Base-by-base conservation (phyloP, 352 stramenopile genomes). In the Phytophthora pluvialis region DNA sequence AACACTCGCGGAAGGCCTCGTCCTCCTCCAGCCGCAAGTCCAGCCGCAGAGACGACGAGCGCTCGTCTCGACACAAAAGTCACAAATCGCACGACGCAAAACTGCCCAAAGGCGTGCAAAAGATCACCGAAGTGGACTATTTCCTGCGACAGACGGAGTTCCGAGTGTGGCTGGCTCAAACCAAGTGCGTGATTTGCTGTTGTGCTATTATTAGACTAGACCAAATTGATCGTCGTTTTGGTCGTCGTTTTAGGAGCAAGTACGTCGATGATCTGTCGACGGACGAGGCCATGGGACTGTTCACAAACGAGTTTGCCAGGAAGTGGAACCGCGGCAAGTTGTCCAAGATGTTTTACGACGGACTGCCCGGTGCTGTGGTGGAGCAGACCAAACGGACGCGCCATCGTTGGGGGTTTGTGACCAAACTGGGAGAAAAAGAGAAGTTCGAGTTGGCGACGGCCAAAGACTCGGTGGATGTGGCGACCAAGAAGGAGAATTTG, bases 201-300 rank as follows among this genome's bases (percentile, higher is more conserved):
- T 18, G 13, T 47, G 3, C 12, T 59, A 48, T 38, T 64, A 55
- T 33, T 58, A 31, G 40, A 16, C 25, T n/a, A 38, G 21, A 25
- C 18, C 13, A 60, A 32, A 39, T 21, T 21, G 44, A 4, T 60
- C 26, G 29, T 43, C 64, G 13, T 52, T 46, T 49, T 51, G 42
- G 1, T 53, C 5, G 26, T 36, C 5, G 43, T 29, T 61, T 29
- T 58, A 89, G 82, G 54, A 53, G 64, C 45, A 77, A 86, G 62
- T 94, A 89, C 64, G 64, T 94, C 8, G 83, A 94, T 21, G 82
- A 94, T 57, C 63, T 94, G 28, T 86, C 81, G 50, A 87, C 77
- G 1, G 64, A 86, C 1, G 75, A 91, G 29, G 71, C 79, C 2
- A 80, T 54, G 57, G 13, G 68, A 28, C 69, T 89, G 8, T 94